Conservation (phyloP, 768 basidiomycete genomes). For the Tylopilus sp. region DNA sequence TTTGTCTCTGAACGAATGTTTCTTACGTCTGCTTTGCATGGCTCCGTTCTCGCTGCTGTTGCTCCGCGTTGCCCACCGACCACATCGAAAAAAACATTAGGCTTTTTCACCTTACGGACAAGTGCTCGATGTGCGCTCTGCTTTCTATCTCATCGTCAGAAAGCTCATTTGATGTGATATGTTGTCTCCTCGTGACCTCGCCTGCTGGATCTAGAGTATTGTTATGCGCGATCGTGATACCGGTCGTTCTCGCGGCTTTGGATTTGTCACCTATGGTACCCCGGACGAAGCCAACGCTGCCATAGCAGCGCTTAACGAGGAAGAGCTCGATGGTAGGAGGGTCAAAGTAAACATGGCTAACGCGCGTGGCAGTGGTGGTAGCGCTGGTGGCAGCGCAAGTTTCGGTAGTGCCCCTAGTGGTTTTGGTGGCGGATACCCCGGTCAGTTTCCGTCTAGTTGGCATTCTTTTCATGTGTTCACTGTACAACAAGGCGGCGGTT, state of each 20-base stretch:
- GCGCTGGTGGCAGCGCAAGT: slow-evolving; percentile 33
- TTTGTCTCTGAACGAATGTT: slow-evolving; percentile 29
- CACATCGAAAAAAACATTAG: slow-evolving; percentile 42
- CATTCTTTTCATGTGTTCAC: slow-evolving; percentile 11
- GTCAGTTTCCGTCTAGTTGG: slow-evolving; percentile 4
- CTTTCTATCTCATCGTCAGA: slow-evolving; percentile 24
- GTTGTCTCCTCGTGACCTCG: slow-evolving; percentile 28
- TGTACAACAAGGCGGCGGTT: slow-evolving; percentile 24
- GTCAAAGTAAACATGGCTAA: slow-evolving; percentile 88
- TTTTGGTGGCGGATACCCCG: slow-evolving; percentile 25
- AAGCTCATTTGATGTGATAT: slow-evolving; percentile 19
- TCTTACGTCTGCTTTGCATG: slow-evolving; percentile 32
- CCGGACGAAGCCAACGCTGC: slow-evolving; percentile 71
- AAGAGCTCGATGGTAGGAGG: slow-evolving; percentile 89
- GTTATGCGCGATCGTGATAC: slow-evolving; percentile 99
- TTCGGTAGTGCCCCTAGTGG: slow-evolving; percentile 34
- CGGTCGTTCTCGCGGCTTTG: slow-evolving; percentile 94
- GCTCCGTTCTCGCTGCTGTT: slow-evolving; percentile 18
- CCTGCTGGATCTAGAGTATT: slow-evolving; percentile 63
- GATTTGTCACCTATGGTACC: slow-evolving; percentile 80
- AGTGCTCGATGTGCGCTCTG: slow-evolving; percentile 86
- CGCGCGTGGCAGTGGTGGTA: slow-evolving; percentile 53
- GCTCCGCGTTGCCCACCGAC: slow-evolving; percentile 17
- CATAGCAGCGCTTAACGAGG: slow-evolving; percentile 76
- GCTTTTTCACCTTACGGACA: slow-evolving; percentile 80